Evolutionary conservation across 2,329 filamentous ascomycete genomes (phyloP), one percentile per base, ranked within the genome.

Genomic region (Ceratocystis diversiconidia): DNA sequence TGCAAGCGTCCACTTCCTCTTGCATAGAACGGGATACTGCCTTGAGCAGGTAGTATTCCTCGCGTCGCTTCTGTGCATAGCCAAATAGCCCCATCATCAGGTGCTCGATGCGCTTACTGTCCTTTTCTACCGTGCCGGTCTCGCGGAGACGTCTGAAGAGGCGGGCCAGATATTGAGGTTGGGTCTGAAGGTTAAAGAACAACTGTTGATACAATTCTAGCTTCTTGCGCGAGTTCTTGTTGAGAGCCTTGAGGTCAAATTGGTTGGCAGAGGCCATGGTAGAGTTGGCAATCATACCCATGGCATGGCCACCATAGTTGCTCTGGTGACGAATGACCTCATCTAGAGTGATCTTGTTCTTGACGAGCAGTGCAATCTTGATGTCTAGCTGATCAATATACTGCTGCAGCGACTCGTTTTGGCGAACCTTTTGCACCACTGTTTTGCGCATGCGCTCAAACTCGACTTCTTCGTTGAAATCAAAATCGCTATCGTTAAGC

Each of bases 351-450:
- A 99, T 99, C 76, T 99, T 99, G 82, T 99, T 99, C 81, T 97
- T 97, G 71, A 99, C 94, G 19, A 99, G 81, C 2, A 99, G 82
- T 0, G 94, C 94, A 74, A 99, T 99, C 78, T 99, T 99, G 79
- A 99, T 96, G 73, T 99, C 95, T 44, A 99, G 83, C 73, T 99
- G 94, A 71, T 96, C 92, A 70, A 99, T 96, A 73, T 99, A 99
- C 73, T 96, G 91, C 76, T 99, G 94, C 48, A 95, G 85, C 79
- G 95, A 86, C 76, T 99, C 94, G 72, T 99, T 99, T 71, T 96
- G 92, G 61, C 92, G 87, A 8, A 99, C 94, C 73, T 97, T 92
- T 73, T 97, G 92, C 5, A 99, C 92, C 17, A 99, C 94, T 3
- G 90, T 95, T 79, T 97, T 96, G 64, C 95, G 85, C 73, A 97